Conservation (phyloP, 2,329 filamentous ascomycete genomes). For the Lizonia empirigonia region DNA sequence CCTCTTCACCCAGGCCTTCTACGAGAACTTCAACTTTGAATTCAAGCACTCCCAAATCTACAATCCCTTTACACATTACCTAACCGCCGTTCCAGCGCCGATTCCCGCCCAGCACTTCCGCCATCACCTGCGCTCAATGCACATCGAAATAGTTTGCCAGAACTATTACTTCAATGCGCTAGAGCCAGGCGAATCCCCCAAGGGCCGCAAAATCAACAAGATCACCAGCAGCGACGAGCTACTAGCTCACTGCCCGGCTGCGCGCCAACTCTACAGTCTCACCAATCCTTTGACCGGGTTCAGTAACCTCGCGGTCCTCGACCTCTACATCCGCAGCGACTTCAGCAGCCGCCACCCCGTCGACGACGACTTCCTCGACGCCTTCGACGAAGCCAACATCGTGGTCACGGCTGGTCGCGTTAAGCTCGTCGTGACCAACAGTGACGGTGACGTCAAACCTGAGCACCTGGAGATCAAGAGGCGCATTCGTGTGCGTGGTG, state of each 20-base stretch:
- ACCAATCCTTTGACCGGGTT: constrained; percentile 8
- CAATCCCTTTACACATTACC: not conserved
- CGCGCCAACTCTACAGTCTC: constrained; percentile 16
- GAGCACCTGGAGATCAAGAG: not conserved
- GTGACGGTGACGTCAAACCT: not conserved
- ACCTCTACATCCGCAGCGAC: constrained; percentile 12
- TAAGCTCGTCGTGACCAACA: not conserved
- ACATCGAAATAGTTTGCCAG: constrained; percentile 14
- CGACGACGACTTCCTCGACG: not conserved
- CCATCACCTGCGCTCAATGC: constrained; percentile 4
- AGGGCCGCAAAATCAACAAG: too few relatives aligned
- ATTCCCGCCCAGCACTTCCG: not conserved
- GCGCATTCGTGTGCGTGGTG: too few relatives aligned
- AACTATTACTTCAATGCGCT: constrained; percentile 10
- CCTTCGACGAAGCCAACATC: constrained; percentile 12
- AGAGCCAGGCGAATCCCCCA: too few relatives aligned
- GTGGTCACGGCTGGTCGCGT: constrained; percentile 13
- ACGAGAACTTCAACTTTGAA: constrained; percentile 11
- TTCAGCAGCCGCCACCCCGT: not conserved
- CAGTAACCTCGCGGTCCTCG: constrained; percentile 8
- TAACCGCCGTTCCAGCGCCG: constrained; percentile 2
- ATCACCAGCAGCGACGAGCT: constrained; percentile 14
- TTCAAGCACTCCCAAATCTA: not conserved
- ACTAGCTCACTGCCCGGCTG: constrained; percentile 15
- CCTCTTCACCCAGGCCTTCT: constrained; percentile 18